These are phyloP conservation scores for Fusarium poae DNA, from an alignment of 2,329 filamentous ascomycete species.

Conservation along the genomic window DNA sequence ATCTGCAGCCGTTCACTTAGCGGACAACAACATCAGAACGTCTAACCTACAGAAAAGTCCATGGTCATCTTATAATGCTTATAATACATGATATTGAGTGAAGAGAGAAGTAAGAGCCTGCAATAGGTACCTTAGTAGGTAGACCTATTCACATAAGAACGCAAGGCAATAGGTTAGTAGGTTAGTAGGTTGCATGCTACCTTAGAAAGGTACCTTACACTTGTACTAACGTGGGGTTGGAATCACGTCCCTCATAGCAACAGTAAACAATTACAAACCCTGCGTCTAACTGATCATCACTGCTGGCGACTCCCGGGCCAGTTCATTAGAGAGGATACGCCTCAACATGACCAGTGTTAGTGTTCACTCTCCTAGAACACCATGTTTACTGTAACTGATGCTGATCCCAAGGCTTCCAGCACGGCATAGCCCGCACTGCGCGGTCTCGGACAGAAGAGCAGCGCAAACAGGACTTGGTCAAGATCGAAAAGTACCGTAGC, in stretches of 20 bases:
- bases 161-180: too few relatives aligned
- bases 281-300: slow-evolving; percentile 4
- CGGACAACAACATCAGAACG: neutral
- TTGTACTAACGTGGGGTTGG: slow-evolving; percentile 15
- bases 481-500: slow-evolving; percentile 80
- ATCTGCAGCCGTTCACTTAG: neutral
- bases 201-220: slow-evolving; percentile 28
- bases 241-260: neutral
- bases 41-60: neutral
- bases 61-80: neutral
- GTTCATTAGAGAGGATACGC: slow-evolving; percentile 8
- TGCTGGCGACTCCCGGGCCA: slow-evolving; percentile 10
- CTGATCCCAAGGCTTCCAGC: slow-evolving; percentile 65
- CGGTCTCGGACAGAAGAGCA: slow-evolving; percentile 75
- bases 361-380: neutral
- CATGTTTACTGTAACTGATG: slow-evolving; percentile 41
- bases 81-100: neutral
- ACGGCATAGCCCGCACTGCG: slow-evolving; percentile 82
- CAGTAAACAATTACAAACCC: slow-evolving; percentile 10
- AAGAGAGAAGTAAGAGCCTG: neutral
- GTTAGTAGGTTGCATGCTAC: too few relatives aligned
- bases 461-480: slow-evolving; percentile 76
- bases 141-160: neutral
- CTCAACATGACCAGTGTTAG: slow-evolving; percentile 47
- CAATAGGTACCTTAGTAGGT: neutral